A percentile compares a stretch with the other conserved stretches of the same genome.
These are phyloP conservation scores for Arachis hypogaea DNA, from an alignment of 306 rosid species.

Conservation along the genomic window DNA sequence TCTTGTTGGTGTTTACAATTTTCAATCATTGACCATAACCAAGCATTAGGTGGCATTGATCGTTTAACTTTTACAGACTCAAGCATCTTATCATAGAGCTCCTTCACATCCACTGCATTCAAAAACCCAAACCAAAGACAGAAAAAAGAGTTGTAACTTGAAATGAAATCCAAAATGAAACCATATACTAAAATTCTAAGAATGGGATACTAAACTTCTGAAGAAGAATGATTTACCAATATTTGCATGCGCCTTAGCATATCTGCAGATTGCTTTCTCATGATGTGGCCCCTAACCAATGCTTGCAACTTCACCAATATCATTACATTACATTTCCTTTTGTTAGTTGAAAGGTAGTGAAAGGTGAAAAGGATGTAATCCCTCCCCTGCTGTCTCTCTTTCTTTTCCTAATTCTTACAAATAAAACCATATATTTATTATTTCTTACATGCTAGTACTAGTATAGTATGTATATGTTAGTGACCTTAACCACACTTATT, in stretches of 20 bases:
- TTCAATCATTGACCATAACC: constrained; percentile 80
- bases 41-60: constrained; percentile 94
- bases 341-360: constrained; percentile 13
- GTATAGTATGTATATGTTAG: too few species aligned
- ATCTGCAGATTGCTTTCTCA: constrained; percentile 87
- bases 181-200: background rate
- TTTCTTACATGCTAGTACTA: too few species aligned
- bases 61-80: constrained; percentile 67
- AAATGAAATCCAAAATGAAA: constrained; percentile 9
- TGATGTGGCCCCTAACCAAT: constrained; percentile 91
- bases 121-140: constrained; percentile 22
- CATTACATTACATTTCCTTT: background rate
- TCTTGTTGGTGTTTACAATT: too few species aligned
- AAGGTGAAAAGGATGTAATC: constrained; percentile 1
- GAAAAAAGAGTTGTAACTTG: constrained; percentile 17
- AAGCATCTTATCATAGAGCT: constrained; percentile 70
- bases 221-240: constrained; percentile 43
- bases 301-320: constrained; percentile 90
- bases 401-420: background rate
- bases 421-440: too few species aligned
- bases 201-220: background rate
- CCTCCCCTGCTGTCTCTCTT: background rate
- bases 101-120: constrained; percentile 76
- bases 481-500: too few species aligned
- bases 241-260: constrained; percentile 95